Percentiles rank a stretch among this genome's conserved stretches.
Conservation (phyloP, 495 filamentous ascomycete genomes). For the Bombardia bombarda region DNA sequence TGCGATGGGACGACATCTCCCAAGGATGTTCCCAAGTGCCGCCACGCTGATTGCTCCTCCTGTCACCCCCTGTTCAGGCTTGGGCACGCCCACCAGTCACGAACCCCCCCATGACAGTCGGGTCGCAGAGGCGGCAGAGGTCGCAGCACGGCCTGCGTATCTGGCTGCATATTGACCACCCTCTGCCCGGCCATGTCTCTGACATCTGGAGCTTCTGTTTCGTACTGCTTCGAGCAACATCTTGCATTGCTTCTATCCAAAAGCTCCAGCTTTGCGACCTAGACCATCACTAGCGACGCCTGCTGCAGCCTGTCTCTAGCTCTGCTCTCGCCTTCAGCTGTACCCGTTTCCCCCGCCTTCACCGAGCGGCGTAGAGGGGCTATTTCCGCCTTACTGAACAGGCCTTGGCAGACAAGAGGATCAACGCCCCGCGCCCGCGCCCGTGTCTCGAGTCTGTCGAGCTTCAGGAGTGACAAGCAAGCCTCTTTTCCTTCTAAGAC, state of each 20-base stretch:
- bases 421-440: background rate
- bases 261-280: conserved; percentile 2
- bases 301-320: background rate
- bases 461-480: background rate
- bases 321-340: background rate
- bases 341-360: background rate
- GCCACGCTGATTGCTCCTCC: background rate
- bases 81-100: background rate
- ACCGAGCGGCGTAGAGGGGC: background rate
- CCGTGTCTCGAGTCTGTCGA: background rate
- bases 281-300: background rate
- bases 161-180: conserved; percentile 31
- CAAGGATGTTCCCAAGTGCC: background rate
- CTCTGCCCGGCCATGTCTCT: conserved; percentile 5
- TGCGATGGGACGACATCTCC: background rate
- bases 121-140: background rate
- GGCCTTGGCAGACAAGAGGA: background rate
- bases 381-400: background rate
- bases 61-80: background rate
- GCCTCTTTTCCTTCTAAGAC: too few species aligned
- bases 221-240: too few species aligned
- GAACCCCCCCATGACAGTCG: background rate
- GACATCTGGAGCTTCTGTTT: too few species aligned
- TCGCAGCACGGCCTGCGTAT: conserved; percentile 19
- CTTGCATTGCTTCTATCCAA: conserved; percentile 3